Percentiles rank a stretch among this genome's conserved stretches.
phyloP scores from a whole-genome alignment of 768 basidiomycete species.

The Trametes cubensis region DNA sequence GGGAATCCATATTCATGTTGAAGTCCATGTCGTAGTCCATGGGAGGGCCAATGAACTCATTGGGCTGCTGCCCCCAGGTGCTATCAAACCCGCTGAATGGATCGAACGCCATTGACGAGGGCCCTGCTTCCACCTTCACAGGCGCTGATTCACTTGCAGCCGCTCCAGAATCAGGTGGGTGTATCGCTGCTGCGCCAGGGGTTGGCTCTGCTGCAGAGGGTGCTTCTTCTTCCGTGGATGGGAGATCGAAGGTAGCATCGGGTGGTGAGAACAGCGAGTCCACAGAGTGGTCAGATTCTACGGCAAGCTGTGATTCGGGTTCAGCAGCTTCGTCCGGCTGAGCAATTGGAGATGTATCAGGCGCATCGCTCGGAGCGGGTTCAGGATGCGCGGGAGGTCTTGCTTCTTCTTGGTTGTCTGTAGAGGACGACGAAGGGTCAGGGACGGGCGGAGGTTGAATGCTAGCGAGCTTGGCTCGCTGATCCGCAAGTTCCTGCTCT shows the following conservation, averaged over 20 bases:
- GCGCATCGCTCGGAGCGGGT: neutral
- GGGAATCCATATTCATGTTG: slow-evolving; percentile 48
- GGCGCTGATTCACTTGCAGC: neutral
- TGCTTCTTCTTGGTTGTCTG: neutral
- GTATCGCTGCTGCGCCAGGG: neutral
- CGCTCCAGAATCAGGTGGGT: neutral
- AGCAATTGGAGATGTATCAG: neutral
- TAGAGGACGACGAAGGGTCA: neutral
- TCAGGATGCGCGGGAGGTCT: neutral
- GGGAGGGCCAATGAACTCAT: slow-evolving; percentile 42
- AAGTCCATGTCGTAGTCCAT: slow-evolving; percentile 50
- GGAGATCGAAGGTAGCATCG: slow-evolving; percentile 16
- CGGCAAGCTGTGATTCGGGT: slow-evolving; percentile 7
- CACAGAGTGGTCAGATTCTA: slow-evolving; percentile 17
- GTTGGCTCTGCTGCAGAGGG: slow-evolving; percentile 1
- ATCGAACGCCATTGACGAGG: slow-evolving; percentile 22
- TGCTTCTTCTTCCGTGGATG: slow-evolving; percentile 17
- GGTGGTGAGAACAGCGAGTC: slow-evolving; percentile 28
- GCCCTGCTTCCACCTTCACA: neutral
- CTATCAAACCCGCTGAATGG: slow-evolving; percentile 29
- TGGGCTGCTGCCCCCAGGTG: slow-evolving; percentile 27
- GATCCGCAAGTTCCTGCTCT: slow-evolving; percentile 32
- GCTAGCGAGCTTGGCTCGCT: slow-evolving; percentile 13
- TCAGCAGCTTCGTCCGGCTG: neutral
- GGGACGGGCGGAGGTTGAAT: neutral